Conservation (phyloP, 2,329 filamentous ascomycete species). For the Neofusicoccum umdonicola region DNA sequence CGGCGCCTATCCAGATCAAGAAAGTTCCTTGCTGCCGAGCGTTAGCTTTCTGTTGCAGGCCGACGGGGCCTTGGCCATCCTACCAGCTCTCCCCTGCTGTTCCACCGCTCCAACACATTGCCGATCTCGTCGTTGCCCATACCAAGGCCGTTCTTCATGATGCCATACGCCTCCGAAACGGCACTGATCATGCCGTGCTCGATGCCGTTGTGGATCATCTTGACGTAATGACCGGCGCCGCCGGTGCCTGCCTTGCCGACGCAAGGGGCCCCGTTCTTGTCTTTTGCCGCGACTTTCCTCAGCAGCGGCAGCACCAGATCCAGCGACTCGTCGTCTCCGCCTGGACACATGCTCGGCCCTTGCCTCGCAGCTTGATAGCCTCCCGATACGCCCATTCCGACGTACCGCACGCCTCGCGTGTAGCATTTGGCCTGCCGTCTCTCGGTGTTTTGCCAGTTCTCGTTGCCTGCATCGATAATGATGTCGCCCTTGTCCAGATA, state of each 20-base stretch:
- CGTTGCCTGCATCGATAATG: conserved; percentile 67
- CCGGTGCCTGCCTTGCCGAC: conserved; percentile 60
- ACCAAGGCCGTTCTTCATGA: conserved; percentile 57
- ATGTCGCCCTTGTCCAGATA: conserved; percentile 61
- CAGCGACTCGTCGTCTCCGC: conserved; percentile 58
- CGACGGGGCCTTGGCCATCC: conserved; percentile 11
- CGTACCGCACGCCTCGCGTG: conserved; percentile 59
- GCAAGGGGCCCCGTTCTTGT: conserved; percentile 58
- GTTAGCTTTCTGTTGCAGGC: neutral
- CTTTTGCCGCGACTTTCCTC: conserved; percentile 61
- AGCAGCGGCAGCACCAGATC: conserved; percentile 61
- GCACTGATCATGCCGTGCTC: conserved; percentile 69
- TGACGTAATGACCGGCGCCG: conserved; percentile 68
- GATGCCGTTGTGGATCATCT: conserved; percentile 75
- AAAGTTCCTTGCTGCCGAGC: conserved; percentile 52
- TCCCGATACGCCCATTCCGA: conserved; percentile 67
- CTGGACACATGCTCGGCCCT: conserved; percentile 67
- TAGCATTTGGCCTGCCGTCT: conserved; percentile 58
- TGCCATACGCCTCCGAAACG: conserved; percentile 63
- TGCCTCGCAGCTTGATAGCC: conserved; percentile 66
- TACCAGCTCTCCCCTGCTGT: conserved; percentile 56
- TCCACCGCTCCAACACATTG: conserved; percentile 60
- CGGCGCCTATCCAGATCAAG: conserved; percentile 60
- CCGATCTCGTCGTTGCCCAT: conserved; percentile 62
- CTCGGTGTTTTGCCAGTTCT: conserved; percentile 65